Base-by-base conservation (phyloP, 192 early-diverging fungal species). In the Linnemannia zychae region DNA sequence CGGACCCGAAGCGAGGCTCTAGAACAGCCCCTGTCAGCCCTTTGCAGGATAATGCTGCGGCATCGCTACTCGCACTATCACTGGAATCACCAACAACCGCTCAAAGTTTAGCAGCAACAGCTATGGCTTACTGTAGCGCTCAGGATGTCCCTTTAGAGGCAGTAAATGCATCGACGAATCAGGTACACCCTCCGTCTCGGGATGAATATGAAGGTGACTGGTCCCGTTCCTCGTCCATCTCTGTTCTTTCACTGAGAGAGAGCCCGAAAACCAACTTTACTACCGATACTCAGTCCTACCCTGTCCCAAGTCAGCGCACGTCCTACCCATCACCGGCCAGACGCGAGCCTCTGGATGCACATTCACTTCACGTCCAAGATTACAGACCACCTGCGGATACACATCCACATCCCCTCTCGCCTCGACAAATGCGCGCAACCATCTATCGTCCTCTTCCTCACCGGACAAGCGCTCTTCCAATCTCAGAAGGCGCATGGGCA, bases 71-170 rank as follows among this genome's bases (percentile, higher is more conserved):
- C 47, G 36, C 74, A 1, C 67, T 85, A 6, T 76, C 83, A 9
- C 65, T 85, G 3, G 78, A 79, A n/a, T 85, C 83, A 20, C 82
- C 82, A 0, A 60, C 76, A 22, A 31, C 40, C 16, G 18, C 20
- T 11, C 69, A 66, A 1, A 53, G 38, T 47, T 12, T 68, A 9
- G 7, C 46, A 31, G 20, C 16, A 5, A 31, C 38, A 24, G 40
- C 46, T 44, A 38, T 20, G 47, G 36, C 44, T 20, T 69, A 18
- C 48, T 31, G 24, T 22, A 63, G 67, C 13, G 63, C 63, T 63
- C 28, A 47, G 16, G 33, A 15, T 6, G 16, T 28, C 33, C 75
- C 22, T 13, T 46, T 49, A 36, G 69, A 60, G 11, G 48, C n/a
- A 40, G 18, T 31, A 79, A 15, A 12, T 69, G 24, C 20, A 40